Evolutionary conservation across 441 rosid genomes (phyloP).

Genomic region (Adansonia rubrostipa): DNA sequence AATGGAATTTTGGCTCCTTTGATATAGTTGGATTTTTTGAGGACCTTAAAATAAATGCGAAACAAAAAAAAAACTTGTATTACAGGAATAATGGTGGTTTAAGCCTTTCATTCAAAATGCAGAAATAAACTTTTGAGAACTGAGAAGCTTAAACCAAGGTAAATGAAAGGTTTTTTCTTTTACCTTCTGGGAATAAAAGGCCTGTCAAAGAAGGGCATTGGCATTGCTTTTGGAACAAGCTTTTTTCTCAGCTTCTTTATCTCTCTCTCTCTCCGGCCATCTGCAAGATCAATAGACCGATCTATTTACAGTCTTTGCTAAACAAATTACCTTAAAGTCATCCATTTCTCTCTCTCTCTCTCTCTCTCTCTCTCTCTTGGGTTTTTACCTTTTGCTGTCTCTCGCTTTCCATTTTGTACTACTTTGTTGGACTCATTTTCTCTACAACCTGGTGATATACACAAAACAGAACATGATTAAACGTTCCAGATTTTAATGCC

Average conservation of each 20-base stretch:
- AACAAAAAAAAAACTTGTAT: background rate
- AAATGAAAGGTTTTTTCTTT: background rate
- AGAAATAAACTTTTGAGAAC: background rate
- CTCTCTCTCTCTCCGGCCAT: slow-evolving; percentile 91
- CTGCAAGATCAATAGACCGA: slow-evolving; percentile 36
- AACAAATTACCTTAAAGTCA: background rate
- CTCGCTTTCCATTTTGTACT: slow-evolving; percentile 90
- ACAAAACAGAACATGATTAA: background rate
- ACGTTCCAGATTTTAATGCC: background rate
- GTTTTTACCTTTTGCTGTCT: slow-evolving; percentile 69
- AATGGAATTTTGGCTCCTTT: slow-evolving; percentile 79
- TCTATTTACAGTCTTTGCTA: background rate
- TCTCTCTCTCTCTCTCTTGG: no score
- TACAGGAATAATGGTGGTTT: background rate
- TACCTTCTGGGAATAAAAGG: slow-evolving; percentile 93
- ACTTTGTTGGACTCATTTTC: slow-evolving; percentile 74
- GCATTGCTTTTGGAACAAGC: slow-evolving; percentile 90
- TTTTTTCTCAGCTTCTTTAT: slow-evolving; percentile 77
- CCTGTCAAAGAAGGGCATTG: slow-evolving; percentile 93
- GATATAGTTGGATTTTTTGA: slow-evolving; percentile 80
- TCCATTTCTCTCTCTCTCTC: background rate
- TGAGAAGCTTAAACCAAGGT: background rate
- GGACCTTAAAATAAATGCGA: slow-evolving; percentile 49
- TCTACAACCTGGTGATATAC: slow-evolving; percentile 56
- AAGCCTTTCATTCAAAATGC: no score